phyloP scores from a whole-genome alignment of 2,329 filamentous ascomycete species.

The Grosmannia penicillata region DNA sequence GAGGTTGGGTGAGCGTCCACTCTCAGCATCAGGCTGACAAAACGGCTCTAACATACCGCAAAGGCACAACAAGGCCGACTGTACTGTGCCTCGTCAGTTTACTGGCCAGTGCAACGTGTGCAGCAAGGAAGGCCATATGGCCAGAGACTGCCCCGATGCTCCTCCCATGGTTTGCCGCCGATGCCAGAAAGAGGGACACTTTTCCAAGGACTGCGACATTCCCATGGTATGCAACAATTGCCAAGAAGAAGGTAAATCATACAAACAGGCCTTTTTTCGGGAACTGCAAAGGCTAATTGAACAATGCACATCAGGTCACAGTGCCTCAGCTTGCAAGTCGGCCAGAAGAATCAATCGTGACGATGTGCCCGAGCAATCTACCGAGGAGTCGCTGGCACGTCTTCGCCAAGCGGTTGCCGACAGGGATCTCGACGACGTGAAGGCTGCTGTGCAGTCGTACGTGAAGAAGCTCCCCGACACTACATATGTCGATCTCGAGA shows the following conservation, averaged over 20 bases:
- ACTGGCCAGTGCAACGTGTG: constrained; percentile 21
- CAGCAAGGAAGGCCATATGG: constrained; percentile 34
- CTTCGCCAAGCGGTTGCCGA: constrained; percentile 36
- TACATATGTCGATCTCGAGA: constrained; percentile 47
- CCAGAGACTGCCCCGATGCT: constrained; percentile 34
- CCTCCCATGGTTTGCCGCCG: constrained; percentile 16
- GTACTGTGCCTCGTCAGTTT: constrained; percentile 35
- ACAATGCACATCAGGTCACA: constrained; percentile 47
- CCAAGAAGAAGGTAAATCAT: constrained; percentile 34
- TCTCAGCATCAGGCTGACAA: too few relatives aligned
- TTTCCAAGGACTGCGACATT: constrained; percentile 47
- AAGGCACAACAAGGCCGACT: constrained; percentile 49
- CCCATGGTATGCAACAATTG: constrained; percentile 42
- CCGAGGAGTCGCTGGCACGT: constrained; percentile 43
- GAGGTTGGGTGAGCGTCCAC: not conserved
- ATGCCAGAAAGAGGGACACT: constrained; percentile 36
- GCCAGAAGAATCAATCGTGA: constrained; percentile 43
- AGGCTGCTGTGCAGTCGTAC: constrained; percentile 44
- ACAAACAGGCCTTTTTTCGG: not conserved
- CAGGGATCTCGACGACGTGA: constrained; percentile 47
- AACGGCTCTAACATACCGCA: not conserved
- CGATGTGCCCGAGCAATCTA: constrained; percentile 29
- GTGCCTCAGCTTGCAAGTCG: constrained; percentile 38
- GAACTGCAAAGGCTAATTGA: not conserved
- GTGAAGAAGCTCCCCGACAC: constrained; percentile 42